phyloP scores from a whole-genome alignment of 495 filamentous ascomycete genomes.

The Aspergillus panamensis region DNA sequence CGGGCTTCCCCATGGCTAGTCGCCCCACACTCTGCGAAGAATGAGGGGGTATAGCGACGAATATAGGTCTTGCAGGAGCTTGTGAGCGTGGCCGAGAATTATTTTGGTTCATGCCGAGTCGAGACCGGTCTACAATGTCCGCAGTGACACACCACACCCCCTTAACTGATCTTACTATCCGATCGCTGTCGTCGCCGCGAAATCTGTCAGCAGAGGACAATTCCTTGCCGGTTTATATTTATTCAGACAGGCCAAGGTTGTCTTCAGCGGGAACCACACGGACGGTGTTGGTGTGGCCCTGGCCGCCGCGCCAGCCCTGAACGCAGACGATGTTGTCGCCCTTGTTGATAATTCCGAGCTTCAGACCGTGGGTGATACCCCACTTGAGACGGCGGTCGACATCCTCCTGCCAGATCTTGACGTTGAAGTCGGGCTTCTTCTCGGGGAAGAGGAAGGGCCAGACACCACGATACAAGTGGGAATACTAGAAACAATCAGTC shows the following conservation, averaged over 20 bases:
- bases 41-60: conserved; percentile 6
- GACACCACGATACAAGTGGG: conserved; percentile 93
- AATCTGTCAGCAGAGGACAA: conserved; percentile 16
- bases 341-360: conserved; percentile 75
- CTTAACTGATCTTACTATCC: conserved; percentile 16
- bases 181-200: conserved; percentile 23
- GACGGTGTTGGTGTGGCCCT: conserved; percentile 97
- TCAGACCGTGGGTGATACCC: conserved; percentile 81
- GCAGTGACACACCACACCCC: conserved; percentile 8
- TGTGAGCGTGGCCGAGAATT: conserved; percentile 11
- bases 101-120: conserved; percentile 10
- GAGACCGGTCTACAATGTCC: conserved; percentile 20
- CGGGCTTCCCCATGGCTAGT: conserved; percentile 5
- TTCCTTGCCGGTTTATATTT: conserved; percentile 24
- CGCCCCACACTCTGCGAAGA: conserved; percentile 6
- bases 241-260: conserved; percentile 54
- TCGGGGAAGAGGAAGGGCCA: conserved; percentile 95
- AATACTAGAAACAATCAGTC: conserved; percentile 52
- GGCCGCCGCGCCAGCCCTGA: conserved; percentile 95
- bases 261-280: conserved; percentile 65
- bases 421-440: conserved; percentile 90
- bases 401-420: conserved; percentile 91
- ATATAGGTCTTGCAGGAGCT: conserved; percentile 14
- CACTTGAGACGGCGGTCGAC: conserved; percentile 95
- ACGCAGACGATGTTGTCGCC: conserved; percentile 90